phyloP scores from a whole-genome alignment of 2,329 filamentous ascomycete genomes.

The Colletotrichum melonis region DNA sequence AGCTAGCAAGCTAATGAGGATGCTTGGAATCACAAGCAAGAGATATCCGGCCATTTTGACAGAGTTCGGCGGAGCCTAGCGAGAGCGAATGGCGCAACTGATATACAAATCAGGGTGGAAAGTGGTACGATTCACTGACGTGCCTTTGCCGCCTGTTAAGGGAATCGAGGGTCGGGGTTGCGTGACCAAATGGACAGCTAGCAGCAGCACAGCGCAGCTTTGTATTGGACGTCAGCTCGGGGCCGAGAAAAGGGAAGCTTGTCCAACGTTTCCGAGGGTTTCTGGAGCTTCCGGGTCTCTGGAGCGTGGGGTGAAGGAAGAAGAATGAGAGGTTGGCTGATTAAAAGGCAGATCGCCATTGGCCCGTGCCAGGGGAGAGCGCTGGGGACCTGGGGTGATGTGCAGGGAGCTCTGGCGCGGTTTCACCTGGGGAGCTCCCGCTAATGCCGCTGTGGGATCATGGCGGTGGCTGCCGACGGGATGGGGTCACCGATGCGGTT shows the following conservation, averaged over 20 bases:
- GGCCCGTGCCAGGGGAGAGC: constrained; percentile 10
- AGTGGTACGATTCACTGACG: constrained; percentile 29
- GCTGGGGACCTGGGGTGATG: constrained; percentile 10
- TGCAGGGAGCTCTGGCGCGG: constrained; percentile 31
- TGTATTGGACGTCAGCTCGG: background rate
- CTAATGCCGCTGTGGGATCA: constrained; percentile 34
- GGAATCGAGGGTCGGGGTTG: background rate
- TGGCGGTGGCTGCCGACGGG: constrained; percentile 22
- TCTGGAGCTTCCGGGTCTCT: background rate
- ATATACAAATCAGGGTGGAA: constrained; percentile 14
- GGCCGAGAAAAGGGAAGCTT: constrained; percentile 6
- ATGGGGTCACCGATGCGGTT: background rate
- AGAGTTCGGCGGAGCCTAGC: constrained; percentile 7
- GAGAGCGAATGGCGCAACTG: background rate
- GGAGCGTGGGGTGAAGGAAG: background rate
- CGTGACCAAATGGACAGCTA: constrained; percentile 12
- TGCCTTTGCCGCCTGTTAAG: constrained; percentile 9
- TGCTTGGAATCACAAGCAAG: constrained; percentile 43
- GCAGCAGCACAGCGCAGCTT: constrained; percentile 3
- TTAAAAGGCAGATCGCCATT: constrained; percentile 30
- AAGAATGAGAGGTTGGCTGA: constrained; percentile 7
- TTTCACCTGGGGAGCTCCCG: constrained; percentile 32
- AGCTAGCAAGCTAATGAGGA: constrained; percentile 46
- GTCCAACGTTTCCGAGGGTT: background rate
- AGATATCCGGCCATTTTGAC: constrained; percentile 36